phyloP scores from a whole-genome alignment of 768 basidiomycete genomes.

The Leccinum imitatum region DNA sequence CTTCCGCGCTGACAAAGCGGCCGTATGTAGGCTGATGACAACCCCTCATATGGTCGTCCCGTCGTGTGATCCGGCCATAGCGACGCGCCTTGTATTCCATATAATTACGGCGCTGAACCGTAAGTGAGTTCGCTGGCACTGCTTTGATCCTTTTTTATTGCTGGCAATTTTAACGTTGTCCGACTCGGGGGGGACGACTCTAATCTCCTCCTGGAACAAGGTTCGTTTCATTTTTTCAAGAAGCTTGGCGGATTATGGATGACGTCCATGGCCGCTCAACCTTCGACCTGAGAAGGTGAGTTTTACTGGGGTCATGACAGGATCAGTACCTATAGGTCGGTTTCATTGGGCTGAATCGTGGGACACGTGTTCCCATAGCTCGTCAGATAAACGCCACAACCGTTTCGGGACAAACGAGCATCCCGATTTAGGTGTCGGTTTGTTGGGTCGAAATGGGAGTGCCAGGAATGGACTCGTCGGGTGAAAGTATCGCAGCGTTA shows the following conservation, averaged over 20 bases:
- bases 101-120: background rate
- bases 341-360: constrained; percentile 7
- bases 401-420: constrained; percentile 23
- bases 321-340: too few relatives aligned
- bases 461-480: constrained; percentile 5
- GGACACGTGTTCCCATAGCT: constrained; percentile 14
- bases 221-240: background rate
- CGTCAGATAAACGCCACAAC: constrained; percentile 4
- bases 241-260: background rate
- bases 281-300: constrained; percentile 7
- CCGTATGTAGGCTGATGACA: background rate
- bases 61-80: background rate
- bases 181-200: background rate
- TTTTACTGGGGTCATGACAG: background rate
- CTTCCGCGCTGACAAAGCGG: background rate
- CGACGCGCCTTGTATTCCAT: constrained; percentile 25
- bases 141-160: constrained; percentile 1
- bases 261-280: constrained; percentile 11
- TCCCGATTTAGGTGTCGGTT: constrained; percentile 25
- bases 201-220: constrained; percentile 1
- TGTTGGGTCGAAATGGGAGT: constrained; percentile 29
- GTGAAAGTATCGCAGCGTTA: constrained; percentile 4
- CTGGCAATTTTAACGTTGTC: background rate
- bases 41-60: background rate
- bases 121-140: background rate